Evolutionary conservation across 1,284 basidiomycete species (phyloP), one percentile per base, ranked within the genome.

Genomic region (Moniliophthora roreri): DNA sequence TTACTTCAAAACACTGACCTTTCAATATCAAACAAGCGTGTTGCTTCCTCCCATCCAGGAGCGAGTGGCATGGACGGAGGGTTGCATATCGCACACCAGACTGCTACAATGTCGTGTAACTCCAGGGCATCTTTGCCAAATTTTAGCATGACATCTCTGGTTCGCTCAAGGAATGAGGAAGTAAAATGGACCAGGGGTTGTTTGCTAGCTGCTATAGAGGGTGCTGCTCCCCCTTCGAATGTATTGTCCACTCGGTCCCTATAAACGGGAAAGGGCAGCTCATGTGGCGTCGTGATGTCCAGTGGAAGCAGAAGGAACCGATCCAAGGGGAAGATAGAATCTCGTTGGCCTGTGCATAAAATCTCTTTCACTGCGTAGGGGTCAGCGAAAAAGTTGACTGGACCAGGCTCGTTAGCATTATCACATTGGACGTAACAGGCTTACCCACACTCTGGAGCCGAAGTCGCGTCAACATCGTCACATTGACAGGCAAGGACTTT

Each of bases 311-410:
- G 74, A 52, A 90, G 63, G 62, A 95, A 82, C 3, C 85, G 78
- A 46, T 84, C 80, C 28, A 83, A 71, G 10, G 84, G 87, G 24
- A 89, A 63, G 40, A 77, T 76, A 21, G 63, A 60, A 38, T 66
- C 62, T 4, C 71, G 64, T 9, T 63, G 56, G 1, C 60, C 36
- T 4, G 80, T 74, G 36, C 77, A 66, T 23, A 89, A 70, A 0
- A 90, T 68, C 47, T 87, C 79, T 50, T 82, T 80, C 8, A 90
- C 91, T 1, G 95, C 93, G 63, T 80, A 93, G 1, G 95, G 93
- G 64, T 98, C 95, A 2, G 95, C 94, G 60, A 89, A 97, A 65
- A 91, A 94, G 73, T 98, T 98, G 80, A 98, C 84, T 93, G 63
- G 6, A 52, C 37, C 38, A 38, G 10, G 46, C 6, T 52, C 7